Conservation (phyloP, 176 grass and related monocot genomes). For the Areca catechu region DNA sequence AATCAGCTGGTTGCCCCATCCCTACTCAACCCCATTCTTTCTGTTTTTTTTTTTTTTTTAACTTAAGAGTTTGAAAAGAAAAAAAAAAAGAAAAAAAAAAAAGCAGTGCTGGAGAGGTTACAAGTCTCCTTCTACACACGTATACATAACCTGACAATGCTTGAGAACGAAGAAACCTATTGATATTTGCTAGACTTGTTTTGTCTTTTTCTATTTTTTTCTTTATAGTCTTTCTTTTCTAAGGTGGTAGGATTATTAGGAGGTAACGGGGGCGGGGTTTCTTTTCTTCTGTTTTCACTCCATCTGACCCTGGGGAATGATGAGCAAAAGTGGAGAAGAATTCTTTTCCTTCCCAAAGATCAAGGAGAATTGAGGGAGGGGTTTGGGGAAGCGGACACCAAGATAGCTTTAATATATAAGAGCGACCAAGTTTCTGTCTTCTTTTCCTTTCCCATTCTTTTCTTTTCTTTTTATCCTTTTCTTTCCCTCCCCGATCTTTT, state of each 20-base stretch:
- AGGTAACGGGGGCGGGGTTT: not conserved
- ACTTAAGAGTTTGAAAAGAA: too few relatives aligned
- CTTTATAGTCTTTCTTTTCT: slow-evolving; percentile 10
- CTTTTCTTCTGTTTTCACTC: slow-evolving; percentile 10
- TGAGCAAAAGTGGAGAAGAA: slow-evolving; percentile 64
- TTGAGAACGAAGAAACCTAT: not conserved
- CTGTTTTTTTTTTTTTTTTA: too few relatives aligned
- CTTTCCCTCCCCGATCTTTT: slow-evolving; percentile 13
- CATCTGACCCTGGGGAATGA: slow-evolving; percentile 8
- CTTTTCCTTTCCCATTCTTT: slow-evolving; percentile 34
- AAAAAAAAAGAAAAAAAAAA: too few relatives aligned
- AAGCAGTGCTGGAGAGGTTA: too few relatives aligned
- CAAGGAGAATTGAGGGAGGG: not conserved
- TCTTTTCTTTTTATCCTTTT: slow-evolving; percentile 60
- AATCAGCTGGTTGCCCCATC: slow-evolving; percentile 89
- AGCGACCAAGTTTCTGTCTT: slow-evolving; percentile 59
- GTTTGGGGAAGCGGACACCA: not conserved
- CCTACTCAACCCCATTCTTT: slow-evolving; percentile 67
- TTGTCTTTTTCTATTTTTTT: slow-evolving; percentile 13
- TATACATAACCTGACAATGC: too few relatives aligned
- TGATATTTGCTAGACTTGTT: slow-evolving; percentile 3
- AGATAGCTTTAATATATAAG: slow-evolving; percentile 38
- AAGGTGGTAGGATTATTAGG: not conserved
- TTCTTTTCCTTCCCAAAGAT: slow-evolving; percentile 57
- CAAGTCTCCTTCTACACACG: too few relatives aligned